Conservation (phyloP, 805 yeast genomes). For the Barnettozyma californica region DNA sequence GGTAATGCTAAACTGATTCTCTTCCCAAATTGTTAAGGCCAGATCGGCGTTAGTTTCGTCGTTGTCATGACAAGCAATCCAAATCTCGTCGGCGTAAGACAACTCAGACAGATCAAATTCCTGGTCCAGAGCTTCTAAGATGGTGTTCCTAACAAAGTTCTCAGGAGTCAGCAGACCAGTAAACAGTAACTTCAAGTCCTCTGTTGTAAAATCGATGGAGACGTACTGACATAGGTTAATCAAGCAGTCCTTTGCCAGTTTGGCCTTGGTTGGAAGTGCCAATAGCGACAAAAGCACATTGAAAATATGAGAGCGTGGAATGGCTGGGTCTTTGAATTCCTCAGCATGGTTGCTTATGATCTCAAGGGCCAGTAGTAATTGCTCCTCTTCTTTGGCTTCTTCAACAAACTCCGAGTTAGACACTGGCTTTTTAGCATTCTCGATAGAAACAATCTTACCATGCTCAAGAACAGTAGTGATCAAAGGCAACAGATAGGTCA, state of each 20-base stretch:
- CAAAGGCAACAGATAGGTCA: slow-evolving; percentile 74
- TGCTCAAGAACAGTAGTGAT: slow-evolving; percentile 60
- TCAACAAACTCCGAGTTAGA: slow-evolving; percentile 67
- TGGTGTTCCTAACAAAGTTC: slow-evolving; percentile 67
- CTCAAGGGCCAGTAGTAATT: slow-evolving; percentile 69
- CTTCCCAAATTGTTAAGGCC: slow-evolving; percentile 84
- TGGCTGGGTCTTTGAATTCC: slow-evolving; percentile 55
- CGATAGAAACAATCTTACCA: slow-evolving; percentile 54
- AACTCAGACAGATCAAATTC: slow-evolving; percentile 55
- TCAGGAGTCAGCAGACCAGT: slow-evolving; percentile 54
- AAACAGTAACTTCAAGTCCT: slow-evolving; percentile 57
- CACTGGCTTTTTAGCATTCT: slow-evolving; percentile 45
- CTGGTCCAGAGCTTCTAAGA: slow-evolving; percentile 79
- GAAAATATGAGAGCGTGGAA: slow-evolving; percentile 67
- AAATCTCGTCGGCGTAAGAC: slow-evolving; percentile 60
- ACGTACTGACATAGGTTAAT: slow-evolving; percentile 71
- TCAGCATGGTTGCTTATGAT: slow-evolving; percentile 66
- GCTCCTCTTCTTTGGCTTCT: slow-evolving; percentile 87
- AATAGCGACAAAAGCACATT: slow-evolving; percentile 59
- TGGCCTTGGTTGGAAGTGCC: slow-evolving; percentile 71
- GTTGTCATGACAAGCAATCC: slow-evolving; percentile 73
- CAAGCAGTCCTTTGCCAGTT: slow-evolving; percentile 79
- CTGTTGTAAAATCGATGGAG: slow-evolving; percentile 49
- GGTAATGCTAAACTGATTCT: slow-evolving; percentile 52
- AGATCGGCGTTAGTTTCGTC: slow-evolving; percentile 54